Conservation (phyloP, 352 stramenopile species). For the Phytopythium mirpurense region DNA sequence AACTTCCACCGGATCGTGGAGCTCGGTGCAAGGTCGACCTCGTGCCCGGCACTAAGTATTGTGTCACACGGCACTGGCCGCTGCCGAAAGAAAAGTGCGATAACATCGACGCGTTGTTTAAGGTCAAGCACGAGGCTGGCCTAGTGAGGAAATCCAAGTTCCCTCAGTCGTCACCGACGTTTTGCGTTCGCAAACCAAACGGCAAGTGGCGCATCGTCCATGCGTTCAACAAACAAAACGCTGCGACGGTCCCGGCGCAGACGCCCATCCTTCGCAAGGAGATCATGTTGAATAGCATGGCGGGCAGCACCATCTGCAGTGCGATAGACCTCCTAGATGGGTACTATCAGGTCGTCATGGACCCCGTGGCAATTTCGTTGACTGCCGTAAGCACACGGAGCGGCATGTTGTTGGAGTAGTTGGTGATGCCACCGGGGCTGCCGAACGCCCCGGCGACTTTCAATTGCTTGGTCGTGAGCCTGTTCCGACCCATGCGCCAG, state of each 20-base stretch:
- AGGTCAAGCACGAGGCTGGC: too few species aligned
- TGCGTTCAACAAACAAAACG: slow-evolving; percentile 30
- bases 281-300: slow-evolving; percentile 19
- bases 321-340: slow-evolving; percentile 21
- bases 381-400: slow-evolving; percentile 18
- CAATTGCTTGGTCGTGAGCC: slow-evolving; percentile 12
- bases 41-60: neutral
- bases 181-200: neutral
- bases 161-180: too few species aligned
- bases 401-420: slow-evolving; percentile 11
- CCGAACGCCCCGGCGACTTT: slow-evolving; percentile 20
- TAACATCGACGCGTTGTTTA: too few species aligned
- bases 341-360: slow-evolving; percentile 29
- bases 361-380: slow-evolving; percentile 5
- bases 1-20: neutral
- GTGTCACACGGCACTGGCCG: neutral
- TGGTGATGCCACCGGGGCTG: slow-evolving; percentile 21
- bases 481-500: slow-evolving; percentile 8
- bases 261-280: slow-evolving; percentile 26
- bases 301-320: slow-evolving; percentile 22
- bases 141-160: too few species aligned
- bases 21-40: neutral
- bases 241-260: slow-evolving; percentile 17
- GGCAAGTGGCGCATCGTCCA: slow-evolving; percentile 24
- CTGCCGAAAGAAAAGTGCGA: neutral